phyloP scores from a whole-genome alignment of 2,329 filamentous ascomycete genomes.

The Ustilaginoidea virens region DNA sequence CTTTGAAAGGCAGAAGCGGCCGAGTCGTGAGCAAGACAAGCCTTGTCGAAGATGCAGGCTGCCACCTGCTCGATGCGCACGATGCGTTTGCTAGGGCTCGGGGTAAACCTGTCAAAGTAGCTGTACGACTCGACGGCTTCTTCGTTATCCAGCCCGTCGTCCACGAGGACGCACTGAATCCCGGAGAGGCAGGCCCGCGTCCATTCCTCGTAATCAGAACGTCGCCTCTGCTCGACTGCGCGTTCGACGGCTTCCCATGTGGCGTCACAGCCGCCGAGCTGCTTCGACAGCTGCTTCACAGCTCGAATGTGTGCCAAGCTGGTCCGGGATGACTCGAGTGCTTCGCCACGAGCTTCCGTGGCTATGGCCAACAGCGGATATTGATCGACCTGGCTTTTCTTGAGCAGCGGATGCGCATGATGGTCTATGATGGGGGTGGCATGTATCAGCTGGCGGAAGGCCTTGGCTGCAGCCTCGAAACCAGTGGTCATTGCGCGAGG shows the following conservation, averaged over 20 bases:
- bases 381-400: constrained; percentile 27
- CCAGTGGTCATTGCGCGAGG: no score
- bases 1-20: constrained; percentile 13
- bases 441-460: constrained; percentile 24
- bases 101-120: constrained; percentile 52
- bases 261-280: constrained; percentile 48
- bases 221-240: constrained; percentile 25
- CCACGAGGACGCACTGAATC: constrained; percentile 61
- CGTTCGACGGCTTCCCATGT: constrained; percentile 41
- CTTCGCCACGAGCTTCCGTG: constrained; percentile 56
- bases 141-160: constrained; percentile 51
- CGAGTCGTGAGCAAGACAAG: constrained; percentile 17
- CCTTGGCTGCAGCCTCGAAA: constrained; percentile 7
- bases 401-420: constrained; percentile 55
- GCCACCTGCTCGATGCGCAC: constrained; percentile 65
- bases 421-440: constrained; percentile 55
- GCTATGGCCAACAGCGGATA: constrained; percentile 44
- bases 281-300: constrained; percentile 47
- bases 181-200: constrained; percentile 50
- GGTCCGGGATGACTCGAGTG: constrained; percentile 44
- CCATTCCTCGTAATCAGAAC: constrained; percentile 37
- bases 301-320: constrained; percentile 57
- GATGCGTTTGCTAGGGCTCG: constrained; percentile 52
- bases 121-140: constrained; percentile 41
- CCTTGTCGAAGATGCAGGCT: constrained; percentile 39